Evolutionary conservation across 2,329 filamentous ascomycete species (phyloP).

Genomic region (Ophiognomonia clavigignenti-juglandacearum): DNA sequence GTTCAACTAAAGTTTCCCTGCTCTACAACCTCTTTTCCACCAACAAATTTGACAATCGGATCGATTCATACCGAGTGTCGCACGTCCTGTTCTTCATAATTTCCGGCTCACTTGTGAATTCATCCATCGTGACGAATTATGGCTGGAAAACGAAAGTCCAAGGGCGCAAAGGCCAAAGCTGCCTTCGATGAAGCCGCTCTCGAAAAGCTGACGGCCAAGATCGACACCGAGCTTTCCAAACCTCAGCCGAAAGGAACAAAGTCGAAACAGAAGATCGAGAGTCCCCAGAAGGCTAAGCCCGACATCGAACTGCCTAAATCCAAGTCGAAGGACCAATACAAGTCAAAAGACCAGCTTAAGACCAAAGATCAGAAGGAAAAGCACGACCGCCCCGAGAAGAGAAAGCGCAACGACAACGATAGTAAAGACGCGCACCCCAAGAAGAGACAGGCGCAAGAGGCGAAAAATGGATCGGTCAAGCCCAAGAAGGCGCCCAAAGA

Average conservation of each 20-base stretch:
- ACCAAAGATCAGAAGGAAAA: constrained; percentile 20
- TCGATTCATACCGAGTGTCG: too few species aligned
- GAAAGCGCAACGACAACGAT: constrained; percentile 28
- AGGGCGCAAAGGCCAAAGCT: constrained; percentile 25
- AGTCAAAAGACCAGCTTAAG: too few species aligned
- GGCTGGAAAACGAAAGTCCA: constrained; percentile 32
- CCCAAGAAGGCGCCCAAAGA: constrained; percentile 18
- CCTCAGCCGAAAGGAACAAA: constrained; percentile 27
- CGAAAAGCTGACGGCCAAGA: constrained; percentile 49
- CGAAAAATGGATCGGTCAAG: constrained; percentile 22
- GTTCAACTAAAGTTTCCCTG: not conserved
- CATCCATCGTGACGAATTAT: constrained; percentile 11
- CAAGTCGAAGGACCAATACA: constrained; percentile 27
- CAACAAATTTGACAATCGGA: too few species aligned
- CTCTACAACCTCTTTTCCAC: too few species aligned
- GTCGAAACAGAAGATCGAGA: constrained; percentile 20
- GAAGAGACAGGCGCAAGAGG: constrained; percentile 24
- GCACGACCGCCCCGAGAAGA: constrained; percentile 30
- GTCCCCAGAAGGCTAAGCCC: constrained; percentile 44
- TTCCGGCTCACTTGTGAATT: not conserved
- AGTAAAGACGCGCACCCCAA: constrained; percentile 25
- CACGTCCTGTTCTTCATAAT: not conserved
- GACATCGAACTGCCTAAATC: constrained; percentile 43
- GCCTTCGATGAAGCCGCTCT: constrained; percentile 48
- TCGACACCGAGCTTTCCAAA: constrained; percentile 47